phyloP scores from a whole-genome alignment of 371 early-diverging fungal species.

The Mycotypha africana region DNA sequence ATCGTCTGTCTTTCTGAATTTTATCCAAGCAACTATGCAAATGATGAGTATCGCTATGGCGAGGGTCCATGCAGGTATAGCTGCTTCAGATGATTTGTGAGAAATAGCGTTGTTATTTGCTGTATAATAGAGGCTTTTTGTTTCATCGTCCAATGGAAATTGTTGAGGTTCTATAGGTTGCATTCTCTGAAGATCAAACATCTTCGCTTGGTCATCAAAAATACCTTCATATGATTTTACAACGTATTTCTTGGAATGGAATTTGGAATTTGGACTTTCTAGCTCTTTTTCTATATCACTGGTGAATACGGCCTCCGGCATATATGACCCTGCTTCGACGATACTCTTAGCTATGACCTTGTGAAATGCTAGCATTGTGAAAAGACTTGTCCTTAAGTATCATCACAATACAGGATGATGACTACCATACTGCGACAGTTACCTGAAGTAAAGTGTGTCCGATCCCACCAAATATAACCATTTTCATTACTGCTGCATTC shows the following conservation, averaged over 20 bases:
- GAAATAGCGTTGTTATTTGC: neutral
- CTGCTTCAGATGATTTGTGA: neutral
- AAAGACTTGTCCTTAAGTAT: neutral
- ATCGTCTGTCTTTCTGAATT: neutral
- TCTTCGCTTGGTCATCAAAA: constrained; percentile 16
- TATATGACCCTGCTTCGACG: constrained; percentile 27
- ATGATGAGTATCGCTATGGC: neutral
- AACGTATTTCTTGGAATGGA: constrained; percentile 19
- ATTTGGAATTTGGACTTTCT: constrained; percentile 9
- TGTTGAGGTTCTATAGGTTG: constrained; percentile 4
- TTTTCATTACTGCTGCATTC: constrained; percentile 9
- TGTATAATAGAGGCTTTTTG: neutral
- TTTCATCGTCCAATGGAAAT: constrained; percentile 15
- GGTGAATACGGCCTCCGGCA: constrained; percentile 7
- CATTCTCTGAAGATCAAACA: constrained; percentile 9
- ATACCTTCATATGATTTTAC: constrained; percentile 18
- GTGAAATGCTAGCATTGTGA: constrained; percentile 20
- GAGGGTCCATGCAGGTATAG: neutral
- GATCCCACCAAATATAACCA: constrained; percentile 45
- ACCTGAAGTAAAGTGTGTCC: constrained; percentile 39
- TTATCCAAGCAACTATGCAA: constrained; percentile 8
- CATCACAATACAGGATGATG: too few relatives aligned
- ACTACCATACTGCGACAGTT: neutral
- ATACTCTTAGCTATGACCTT: constrained; percentile 30
- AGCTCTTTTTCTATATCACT: constrained; percentile 9